Conservation (phyloP, 805 yeast genomes). For the Cyberlindnera nakhonratchasimensis region DNA sequence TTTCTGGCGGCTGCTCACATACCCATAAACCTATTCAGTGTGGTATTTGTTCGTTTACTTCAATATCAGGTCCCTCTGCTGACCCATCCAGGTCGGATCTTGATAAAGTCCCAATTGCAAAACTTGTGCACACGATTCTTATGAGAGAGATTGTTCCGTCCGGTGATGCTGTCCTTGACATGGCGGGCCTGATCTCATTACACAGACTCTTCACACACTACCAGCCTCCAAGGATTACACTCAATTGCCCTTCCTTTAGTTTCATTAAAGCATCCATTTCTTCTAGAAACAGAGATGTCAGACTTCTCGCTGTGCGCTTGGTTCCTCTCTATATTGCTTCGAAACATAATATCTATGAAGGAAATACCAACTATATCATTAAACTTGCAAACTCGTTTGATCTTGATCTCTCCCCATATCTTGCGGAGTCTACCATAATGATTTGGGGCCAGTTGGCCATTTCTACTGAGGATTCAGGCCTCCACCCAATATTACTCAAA, state of each 20-base stretch:
- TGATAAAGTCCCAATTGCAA: slow-evolving; percentile 6
- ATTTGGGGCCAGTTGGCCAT: slow-evolving; percentile 66
- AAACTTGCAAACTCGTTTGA: slow-evolving; percentile 40
- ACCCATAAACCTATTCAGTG: slow-evolving; percentile 8
- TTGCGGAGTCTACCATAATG: slow-evolving; percentile 57
- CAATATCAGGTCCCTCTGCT: slow-evolving; percentile 16
- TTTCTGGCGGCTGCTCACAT: slow-evolving; percentile 31
- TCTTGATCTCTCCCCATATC: slow-evolving; percentile 34
- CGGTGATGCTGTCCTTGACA: slow-evolving; percentile 30
- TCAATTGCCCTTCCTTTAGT: slow-evolving; percentile 32
- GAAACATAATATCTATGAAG: slow-evolving; percentile 38
- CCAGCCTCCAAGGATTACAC: slow-evolving; percentile 41
- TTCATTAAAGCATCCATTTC: slow-evolving; percentile 40
- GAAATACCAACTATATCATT: slow-evolving; percentile 44
- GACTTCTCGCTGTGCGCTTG: slow-evolving; percentile 49
- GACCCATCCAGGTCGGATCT: slow-evolving; percentile 31
- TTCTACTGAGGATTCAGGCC: slow-evolving; percentile 60
- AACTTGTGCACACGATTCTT: slow-evolving; percentile 3
- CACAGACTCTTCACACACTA: slow-evolving; percentile 50
- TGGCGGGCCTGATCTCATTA: slow-evolving; percentile 44
- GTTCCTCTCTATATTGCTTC: slow-evolving; percentile 48
- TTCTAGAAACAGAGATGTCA: slow-evolving; percentile 49
- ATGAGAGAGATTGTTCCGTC: slow-evolving; percentile 1
- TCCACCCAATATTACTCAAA: slow-evolving; percentile 62
- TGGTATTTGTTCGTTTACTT: not conserved